Evolutionary conservation across 495 filamentous ascomycete genomes (phyloP).

Genomic region (Penicillium psychrofluorescens): DNA sequence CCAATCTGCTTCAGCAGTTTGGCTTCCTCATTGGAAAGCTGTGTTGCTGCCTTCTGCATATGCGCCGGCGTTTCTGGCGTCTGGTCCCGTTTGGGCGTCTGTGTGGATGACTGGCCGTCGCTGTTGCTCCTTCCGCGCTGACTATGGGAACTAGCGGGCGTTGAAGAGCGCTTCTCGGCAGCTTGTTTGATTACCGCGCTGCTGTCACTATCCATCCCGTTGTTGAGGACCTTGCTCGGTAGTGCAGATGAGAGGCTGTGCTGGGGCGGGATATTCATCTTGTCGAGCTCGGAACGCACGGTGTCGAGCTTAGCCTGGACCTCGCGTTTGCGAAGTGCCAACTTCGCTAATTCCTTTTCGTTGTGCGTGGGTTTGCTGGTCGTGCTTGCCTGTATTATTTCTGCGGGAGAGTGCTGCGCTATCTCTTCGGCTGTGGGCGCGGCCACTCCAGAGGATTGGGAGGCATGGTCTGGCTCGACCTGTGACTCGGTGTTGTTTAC

Average conservation of each 20-base stretch:
- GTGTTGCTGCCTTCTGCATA: slow-evolving; percentile 21
- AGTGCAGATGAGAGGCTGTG: background rate
- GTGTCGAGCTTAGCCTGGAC: slow-evolving; percentile 61
- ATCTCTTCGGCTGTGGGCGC: slow-evolving; percentile 12
- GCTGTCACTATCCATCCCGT: slow-evolving; percentile 38
- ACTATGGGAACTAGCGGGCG: slow-evolving; percentile 52
- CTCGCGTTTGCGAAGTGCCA: slow-evolving; percentile 61
- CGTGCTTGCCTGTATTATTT: slow-evolving; percentile 22
- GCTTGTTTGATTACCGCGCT: slow-evolving; percentile 20
- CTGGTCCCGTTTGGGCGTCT: slow-evolving; percentile 2
- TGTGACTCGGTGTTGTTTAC: background rate
- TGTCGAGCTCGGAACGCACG: slow-evolving; percentile 33
- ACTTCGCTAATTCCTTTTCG: slow-evolving; percentile 68
- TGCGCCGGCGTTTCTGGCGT: slow-evolving; percentile 10
- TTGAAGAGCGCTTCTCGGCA: slow-evolving; percentile 53
- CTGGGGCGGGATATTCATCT: slow-evolving; percentile 28
- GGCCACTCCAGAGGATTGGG: slow-evolving; percentile 14
- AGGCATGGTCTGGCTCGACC: slow-evolving; percentile 6
- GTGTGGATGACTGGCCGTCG: slow-evolving; percentile 1
- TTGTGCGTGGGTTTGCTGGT: slow-evolving; percentile 40
- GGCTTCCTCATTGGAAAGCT: slow-evolving; percentile 26
- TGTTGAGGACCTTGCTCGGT: slow-evolving; percentile 11
- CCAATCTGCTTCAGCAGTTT: slow-evolving; percentile 31
- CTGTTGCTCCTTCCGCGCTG: slow-evolving; percentile 2
- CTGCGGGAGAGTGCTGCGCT: slow-evolving; percentile 13